Percentiles rank a stretch among this genome's conserved stretches.
phyloP scores from a whole-genome alignment of 2,329 filamentous ascomycete genomes.

The Fusarium incarnatum region DNA sequence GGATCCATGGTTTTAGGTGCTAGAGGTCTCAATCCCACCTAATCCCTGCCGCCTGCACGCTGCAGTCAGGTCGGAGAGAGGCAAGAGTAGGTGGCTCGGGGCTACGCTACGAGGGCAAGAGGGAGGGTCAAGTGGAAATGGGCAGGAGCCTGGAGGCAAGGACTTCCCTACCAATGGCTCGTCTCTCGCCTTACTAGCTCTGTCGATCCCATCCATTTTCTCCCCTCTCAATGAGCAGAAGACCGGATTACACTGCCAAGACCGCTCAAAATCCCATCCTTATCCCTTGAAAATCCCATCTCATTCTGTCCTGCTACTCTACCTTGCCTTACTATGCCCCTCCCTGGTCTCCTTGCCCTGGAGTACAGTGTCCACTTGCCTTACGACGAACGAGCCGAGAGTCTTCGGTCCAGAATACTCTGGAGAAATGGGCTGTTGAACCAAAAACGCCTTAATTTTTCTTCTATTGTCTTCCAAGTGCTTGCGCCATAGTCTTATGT shows the following conservation, averaged over 20 bases:
- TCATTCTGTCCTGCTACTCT: not conserved
- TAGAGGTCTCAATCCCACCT: not conserved
- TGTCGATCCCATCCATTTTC: slow-evolving; percentile 30
- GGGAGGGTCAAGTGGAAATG: slow-evolving; percentile 30
- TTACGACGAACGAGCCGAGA: not conserved
- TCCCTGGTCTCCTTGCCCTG: slow-evolving; percentile 6
- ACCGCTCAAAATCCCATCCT: slow-evolving; percentile 36
- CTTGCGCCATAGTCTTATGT: not conserved
- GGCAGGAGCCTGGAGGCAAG: slow-evolving; percentile 15
- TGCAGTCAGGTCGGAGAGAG: not conserved
- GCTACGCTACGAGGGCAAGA: slow-evolving; percentile 1
- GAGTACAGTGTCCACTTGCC: slow-evolving; percentile 10
- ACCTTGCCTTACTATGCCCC: not conserved
- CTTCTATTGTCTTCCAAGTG: not conserved
- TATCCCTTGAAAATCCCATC: slow-evolving; percentile 24
- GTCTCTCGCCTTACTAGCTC: slow-evolving; percentile 17
- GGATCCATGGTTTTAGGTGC: not conserved
- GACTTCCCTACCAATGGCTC: slow-evolving; percentile 23
- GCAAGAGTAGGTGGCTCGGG: not conserved
- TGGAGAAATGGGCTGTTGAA: not conserved
- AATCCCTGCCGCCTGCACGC: not conserved
- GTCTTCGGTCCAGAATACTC: not conserved
- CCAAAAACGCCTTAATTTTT: not conserved
- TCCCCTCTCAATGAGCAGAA: slow-evolving; percentile 20
- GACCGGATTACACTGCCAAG: slow-evolving; percentile 16